These are phyloP conservation scores for Camellia granthamiana DNA, from an alignment of 148 eudicot species.

Conservation along the genomic window DNA sequence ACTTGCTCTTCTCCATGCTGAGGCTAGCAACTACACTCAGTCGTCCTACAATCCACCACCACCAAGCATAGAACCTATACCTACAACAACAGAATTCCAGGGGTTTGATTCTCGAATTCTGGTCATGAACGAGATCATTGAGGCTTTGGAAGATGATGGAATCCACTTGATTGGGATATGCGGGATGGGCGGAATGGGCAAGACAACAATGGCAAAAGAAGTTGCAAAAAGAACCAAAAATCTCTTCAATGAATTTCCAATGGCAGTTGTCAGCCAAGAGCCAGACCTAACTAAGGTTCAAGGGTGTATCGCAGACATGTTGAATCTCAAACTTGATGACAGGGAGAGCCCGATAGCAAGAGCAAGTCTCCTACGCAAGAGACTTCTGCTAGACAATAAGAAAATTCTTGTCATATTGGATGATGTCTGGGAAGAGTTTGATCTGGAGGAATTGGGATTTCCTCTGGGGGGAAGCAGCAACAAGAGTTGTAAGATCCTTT, in stretches of 20 bases:
- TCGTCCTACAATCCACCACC: slow-evolving; percentile 22
- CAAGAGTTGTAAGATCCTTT: too few relatives aligned
- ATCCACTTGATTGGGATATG: slow-evolving; percentile 9
- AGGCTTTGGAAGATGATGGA: not conserved
- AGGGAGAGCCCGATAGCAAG: too few relatives aligned
- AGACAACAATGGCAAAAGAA: slow-evolving; percentile 16
- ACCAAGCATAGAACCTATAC: slow-evolving; percentile 21
- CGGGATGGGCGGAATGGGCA: slow-evolving; percentile 22
- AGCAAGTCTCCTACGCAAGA: too few relatives aligned
- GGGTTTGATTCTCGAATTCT: too few relatives aligned
- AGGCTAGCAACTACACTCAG: too few relatives aligned
- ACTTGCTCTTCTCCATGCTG: not conserved
- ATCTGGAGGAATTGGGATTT: too few relatives aligned
- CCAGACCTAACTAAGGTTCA: slow-evolving; percentile 31
- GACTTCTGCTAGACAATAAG: too few relatives aligned
- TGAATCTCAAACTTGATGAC: slow-evolving; percentile 18
- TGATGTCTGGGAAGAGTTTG: too few relatives aligned
- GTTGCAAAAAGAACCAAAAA: not conserved
- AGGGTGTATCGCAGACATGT: slow-evolving; percentile 32
- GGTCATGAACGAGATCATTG: slow-evolving; percentile 17
- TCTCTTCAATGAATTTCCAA: slow-evolving; percentile 44
- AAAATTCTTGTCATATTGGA: too few relatives aligned
- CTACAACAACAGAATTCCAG: not conserved
- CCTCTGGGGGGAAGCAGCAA: too few relatives aligned
- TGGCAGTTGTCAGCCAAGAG: slow-evolving; percentile 38